Percentiles rank a stretch among this genome's conserved stretches.
phyloP scores from a whole-genome alignment of 164 flowering plant species.

The Magnolia changhungtana region DNA sequence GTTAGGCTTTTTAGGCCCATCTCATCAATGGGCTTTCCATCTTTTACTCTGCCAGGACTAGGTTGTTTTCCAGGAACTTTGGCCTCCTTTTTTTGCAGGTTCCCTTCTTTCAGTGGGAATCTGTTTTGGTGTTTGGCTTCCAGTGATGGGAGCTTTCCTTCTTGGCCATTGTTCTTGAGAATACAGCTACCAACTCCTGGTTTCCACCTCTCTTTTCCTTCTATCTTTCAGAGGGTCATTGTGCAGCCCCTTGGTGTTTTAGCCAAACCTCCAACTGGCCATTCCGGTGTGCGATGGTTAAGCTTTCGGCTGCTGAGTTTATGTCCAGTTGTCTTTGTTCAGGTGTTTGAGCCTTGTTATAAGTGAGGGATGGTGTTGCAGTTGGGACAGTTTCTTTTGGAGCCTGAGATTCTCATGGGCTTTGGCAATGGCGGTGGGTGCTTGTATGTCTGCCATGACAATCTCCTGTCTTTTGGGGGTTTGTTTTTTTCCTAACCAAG shows the following conservation, averaged over 20 bases:
- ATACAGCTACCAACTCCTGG: constrained; percentile 11
- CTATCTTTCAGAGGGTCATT: constrained; percentile 1
- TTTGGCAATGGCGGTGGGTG: constrained; percentile 14
- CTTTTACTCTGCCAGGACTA: constrained; percentile 2
- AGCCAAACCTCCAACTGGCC: constrained; percentile 13
- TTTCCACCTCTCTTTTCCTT: constrained; percentile 12
- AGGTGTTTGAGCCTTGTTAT: not conserved
- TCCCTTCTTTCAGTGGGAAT: constrained; percentile 26
- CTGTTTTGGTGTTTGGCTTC: constrained; percentile 17
- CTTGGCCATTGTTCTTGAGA: constrained; percentile 9
- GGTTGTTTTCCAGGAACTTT: constrained; percentile 32
- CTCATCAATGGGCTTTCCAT: constrained; percentile 16
- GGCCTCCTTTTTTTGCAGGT: constrained; percentile 50
- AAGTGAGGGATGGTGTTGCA: constrained; percentile 8
- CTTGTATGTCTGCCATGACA: constrained; percentile 12
- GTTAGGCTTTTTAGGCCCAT: constrained; percentile 15
- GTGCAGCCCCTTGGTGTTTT: constrained; percentile 7
- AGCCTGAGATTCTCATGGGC: constrained; percentile 14
- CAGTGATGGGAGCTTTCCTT: constrained; percentile 19
- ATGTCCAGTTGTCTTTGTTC: not conserved
- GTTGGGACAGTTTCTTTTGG: constrained; percentile 21
- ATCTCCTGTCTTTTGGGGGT: not conserved
- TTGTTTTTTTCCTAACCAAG: constrained; percentile 14
- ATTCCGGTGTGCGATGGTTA: constrained; percentile 8
- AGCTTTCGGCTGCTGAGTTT: constrained; percentile 11